phyloP scores from a whole-genome alignment of 192 early-diverging fungal species.

The Chytriomyces sp. region DNA sequence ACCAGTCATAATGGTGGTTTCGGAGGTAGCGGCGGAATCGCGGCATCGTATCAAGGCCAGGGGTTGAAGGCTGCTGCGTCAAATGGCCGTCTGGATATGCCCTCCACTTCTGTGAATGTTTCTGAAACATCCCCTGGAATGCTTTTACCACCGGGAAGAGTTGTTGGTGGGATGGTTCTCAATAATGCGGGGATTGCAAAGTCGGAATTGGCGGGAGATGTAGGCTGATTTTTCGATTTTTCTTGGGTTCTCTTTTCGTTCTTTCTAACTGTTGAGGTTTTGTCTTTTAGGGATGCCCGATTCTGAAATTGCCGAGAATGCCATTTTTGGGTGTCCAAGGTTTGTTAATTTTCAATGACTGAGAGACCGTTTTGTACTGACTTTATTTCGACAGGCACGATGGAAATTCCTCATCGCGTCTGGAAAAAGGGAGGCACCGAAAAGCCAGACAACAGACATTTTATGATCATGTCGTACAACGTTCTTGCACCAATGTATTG shows the following conservation, averaged over 20 bases:
- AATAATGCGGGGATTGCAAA: constrained; percentile 13
- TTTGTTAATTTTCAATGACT: no score
- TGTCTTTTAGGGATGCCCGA: constrained; percentile 25
- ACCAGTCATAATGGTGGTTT: no score
- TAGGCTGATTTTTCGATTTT: not conserved
- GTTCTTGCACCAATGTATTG: constrained; percentile 53
- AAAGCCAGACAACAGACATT: constrained; percentile 42
- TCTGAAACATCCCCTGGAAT: not conserved
- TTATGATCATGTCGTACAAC: constrained; percentile 57
- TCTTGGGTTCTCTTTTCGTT: not conserved
- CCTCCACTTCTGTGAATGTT: not conserved
- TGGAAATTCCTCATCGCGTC: constrained; percentile 45
- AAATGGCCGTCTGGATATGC: constrained; percentile 11
- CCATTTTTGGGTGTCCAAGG: constrained; percentile 16
- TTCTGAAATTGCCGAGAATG: constrained; percentile 35
- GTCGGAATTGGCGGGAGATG: constrained; percentile 27
- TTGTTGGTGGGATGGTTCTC: constrained; percentile 32
- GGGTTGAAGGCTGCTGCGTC: not conserved
- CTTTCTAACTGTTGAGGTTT: not conserved
- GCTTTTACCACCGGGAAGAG: constrained; percentile 30
- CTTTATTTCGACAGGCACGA: constrained; percentile 19
- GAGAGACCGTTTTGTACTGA: no score
- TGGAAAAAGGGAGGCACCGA: constrained; percentile 46
- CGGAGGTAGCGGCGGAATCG: not conserved
- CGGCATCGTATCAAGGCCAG: constrained; percentile 16